phyloP scores from a whole-genome alignment of 2,329 filamentous ascomycete species.

The Myriosclerotinia curreyana region DNA sequence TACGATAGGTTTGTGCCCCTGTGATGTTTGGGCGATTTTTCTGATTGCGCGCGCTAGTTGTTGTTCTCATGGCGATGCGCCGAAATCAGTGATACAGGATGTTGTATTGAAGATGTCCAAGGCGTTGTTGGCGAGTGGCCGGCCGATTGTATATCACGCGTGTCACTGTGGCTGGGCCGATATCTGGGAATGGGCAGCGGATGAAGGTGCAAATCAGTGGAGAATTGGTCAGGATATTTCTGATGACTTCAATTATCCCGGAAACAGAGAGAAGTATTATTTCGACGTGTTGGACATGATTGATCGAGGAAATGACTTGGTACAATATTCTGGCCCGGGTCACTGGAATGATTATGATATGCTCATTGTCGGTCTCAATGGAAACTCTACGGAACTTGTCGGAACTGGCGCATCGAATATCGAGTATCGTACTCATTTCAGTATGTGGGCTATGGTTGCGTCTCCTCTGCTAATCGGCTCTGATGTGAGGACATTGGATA shows the following conservation, averaged over 20 bases:
- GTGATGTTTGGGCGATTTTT: too few relatives aligned
- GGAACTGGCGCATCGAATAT: slow-evolving; percentile 31
- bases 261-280: slow-evolving; percentile 30
- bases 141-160: slow-evolving; percentile 50
- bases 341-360: slow-evolving; percentile 46
- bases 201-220: slow-evolving; percentile 47
- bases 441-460: slow-evolving; percentile 32
- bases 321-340: slow-evolving; percentile 48
- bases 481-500: slow-evolving; percentile 26
- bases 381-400: slow-evolving; percentile 44
- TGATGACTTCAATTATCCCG: slow-evolving; percentile 34
- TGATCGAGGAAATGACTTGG: slow-evolving; percentile 49
- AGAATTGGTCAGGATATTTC: slow-evolving; percentile 47
- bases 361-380: slow-evolving; percentile 33
- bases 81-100: background rate
- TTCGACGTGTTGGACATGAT: slow-evolving; percentile 43
- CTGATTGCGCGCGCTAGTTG: slow-evolving; percentile 5
- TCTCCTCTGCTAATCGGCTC: slow-evolving; percentile 33
- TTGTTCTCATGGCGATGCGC: slow-evolving; percentile 9
- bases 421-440: slow-evolving; percentile 37
- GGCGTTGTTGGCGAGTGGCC: slow-evolving; percentile 38
- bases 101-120: slow-evolving; percentile 17
- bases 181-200: slow-evolving; percentile 46
- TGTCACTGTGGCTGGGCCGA: slow-evolving; percentile 49
- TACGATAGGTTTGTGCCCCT: slow-evolving; percentile 47